Conservation (phyloP, 2,329 filamentous ascomycete species). For the Beauveria brongniartii region DNA sequence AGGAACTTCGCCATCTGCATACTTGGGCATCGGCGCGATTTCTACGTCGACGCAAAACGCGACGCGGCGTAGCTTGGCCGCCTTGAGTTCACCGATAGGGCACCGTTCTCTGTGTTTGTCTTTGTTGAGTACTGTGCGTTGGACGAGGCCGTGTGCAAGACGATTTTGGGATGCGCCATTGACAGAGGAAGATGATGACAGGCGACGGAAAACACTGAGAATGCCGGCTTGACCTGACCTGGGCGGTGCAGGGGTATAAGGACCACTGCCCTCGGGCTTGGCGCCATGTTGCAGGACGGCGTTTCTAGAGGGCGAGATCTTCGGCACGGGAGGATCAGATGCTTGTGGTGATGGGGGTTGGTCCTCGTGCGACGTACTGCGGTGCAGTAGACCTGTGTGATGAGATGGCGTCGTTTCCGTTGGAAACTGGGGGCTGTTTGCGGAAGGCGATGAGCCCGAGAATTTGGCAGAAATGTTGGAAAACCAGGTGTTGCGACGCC, state of each 20-base stretch:
- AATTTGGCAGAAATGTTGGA: conserved; percentile 91
- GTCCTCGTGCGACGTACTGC: conserved; percentile 24
- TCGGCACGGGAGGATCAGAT: conserved; percentile 37
- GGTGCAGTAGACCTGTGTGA: conserved; percentile 10
- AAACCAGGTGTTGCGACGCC: conserved; percentile 78
- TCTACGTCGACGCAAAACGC: conserved; percentile 97
- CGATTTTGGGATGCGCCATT: conserved; percentile 19
- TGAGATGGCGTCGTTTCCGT: conserved; percentile 15
- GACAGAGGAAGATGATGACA: conserved; percentile 59
- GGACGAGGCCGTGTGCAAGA: conserved; percentile 59
- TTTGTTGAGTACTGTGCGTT: conserved; percentile 76
- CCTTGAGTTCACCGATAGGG: conserved; percentile 68
- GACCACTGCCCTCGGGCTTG: conserved; percentile 50
- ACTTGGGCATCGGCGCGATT: conserved; percentile 80
- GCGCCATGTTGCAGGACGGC: conserved; percentile 50
- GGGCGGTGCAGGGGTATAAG: conserved; percentile 68
- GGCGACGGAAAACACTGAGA: conserved; percentile 70
- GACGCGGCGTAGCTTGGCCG: conserved; percentile 74
- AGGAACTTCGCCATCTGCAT: conserved; percentile 51
- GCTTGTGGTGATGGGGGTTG: conserved; percentile 23
- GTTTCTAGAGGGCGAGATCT: conserved; percentile 44
- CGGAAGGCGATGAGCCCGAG: conserved; percentile 45
- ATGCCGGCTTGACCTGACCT: conserved; percentile 62
- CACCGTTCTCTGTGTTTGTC: conserved; percentile 74
- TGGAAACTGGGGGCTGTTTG: conserved; percentile 20